Evolutionary conservation across 768 basidiomycete genomes (phyloP), one percentile per base, ranked within the genome.

Genomic region (Porphyrellus cyaneotinctus): DNA sequence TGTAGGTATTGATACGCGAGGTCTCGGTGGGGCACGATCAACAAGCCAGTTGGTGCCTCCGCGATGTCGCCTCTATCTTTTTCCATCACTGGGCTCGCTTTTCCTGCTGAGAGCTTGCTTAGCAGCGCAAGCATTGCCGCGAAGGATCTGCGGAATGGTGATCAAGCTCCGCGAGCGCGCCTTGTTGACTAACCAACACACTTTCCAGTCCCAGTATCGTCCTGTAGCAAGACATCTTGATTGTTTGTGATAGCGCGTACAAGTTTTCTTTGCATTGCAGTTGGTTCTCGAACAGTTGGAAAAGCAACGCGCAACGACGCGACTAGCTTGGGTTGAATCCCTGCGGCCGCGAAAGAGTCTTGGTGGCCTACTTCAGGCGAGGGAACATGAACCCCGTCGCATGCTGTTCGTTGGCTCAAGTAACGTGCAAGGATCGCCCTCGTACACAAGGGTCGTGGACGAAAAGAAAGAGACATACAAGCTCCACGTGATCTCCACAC

Each of bases 171-270:
- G 31, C 24, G 31, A 30, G 49, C 18, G 43, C 23, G 14, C 43
- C 38, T 12, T 9, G 26, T 11, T 0, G 39, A 38, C 49, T 5
- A 33, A 17, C 45, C 36, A 17, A 73, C 85, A 54, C 64, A 89
- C 88, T 91, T 91, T 72, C 88, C 89, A 41, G 83, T 81, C 6
- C 89, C 88, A n/a, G 88, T 87, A 23, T 72, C 70, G 56, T 88
- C 88, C 56, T 80, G 83, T 48, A 91, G 59, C 14, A 89, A 67
- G 17, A 90, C 73, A 64, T 90, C 83, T 60, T 77, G 77, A 8
- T 75, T 76, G 18, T 64, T 63, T 28, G 84, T 53, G 10, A 88
- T 73, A 17, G 82, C 86, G 4, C 80, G 79, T 51, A 90, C 83
- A 48, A 89, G 78, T 47, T 71, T 70, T 38, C 65, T 70, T 63